These are phyloP conservation scores for Emmonsia crescens DNA, from an alignment of 2,329 filamentous ascomycete genomes.

Conservation along the genomic window DNA sequence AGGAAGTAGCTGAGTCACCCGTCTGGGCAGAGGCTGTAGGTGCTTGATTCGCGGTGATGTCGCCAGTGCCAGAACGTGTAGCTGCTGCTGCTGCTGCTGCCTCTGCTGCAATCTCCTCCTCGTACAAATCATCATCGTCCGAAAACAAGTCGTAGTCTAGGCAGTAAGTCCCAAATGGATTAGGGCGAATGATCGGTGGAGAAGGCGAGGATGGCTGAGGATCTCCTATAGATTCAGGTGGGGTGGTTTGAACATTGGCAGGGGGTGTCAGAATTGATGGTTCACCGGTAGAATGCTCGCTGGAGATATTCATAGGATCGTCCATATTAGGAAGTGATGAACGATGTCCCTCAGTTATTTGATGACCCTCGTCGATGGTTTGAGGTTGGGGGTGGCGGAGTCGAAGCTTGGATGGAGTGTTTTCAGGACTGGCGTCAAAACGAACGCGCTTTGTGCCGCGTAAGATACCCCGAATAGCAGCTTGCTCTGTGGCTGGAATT, in stretches of 20 bases:
- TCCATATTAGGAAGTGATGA: background rate
- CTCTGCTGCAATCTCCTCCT: background rate
- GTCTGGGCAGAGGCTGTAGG: background rate
- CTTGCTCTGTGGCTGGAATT: background rate
- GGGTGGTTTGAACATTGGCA: background rate
- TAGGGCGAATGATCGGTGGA: background rate
- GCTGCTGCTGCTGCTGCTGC: background rate
- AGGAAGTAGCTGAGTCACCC: background rate
- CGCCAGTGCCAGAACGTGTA: background rate
- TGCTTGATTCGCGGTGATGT: background rate
- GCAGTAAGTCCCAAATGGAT: constrained; percentile 16
- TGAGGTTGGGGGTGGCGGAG: constrained; percentile 1
- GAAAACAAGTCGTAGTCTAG: constrained; percentile 24
- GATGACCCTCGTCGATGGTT: background rate
- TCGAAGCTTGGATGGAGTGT: constrained; percentile 24
- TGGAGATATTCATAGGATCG: background rate
- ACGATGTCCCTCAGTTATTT: background rate
- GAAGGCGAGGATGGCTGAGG: background rate
- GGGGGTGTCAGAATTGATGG: background rate
- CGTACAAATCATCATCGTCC: constrained; percentile 10
- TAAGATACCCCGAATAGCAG: constrained; percentile 8
- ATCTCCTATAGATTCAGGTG: background rate
- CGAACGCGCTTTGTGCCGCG: constrained; percentile 23
- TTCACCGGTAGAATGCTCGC: too few species aligned
- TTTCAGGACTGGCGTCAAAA: constrained; percentile 25